These are phyloP conservation scores for Epichloe sp. DNA, from an alignment of 2,329 filamentous ascomycete species.

Conservation along the genomic window DNA sequence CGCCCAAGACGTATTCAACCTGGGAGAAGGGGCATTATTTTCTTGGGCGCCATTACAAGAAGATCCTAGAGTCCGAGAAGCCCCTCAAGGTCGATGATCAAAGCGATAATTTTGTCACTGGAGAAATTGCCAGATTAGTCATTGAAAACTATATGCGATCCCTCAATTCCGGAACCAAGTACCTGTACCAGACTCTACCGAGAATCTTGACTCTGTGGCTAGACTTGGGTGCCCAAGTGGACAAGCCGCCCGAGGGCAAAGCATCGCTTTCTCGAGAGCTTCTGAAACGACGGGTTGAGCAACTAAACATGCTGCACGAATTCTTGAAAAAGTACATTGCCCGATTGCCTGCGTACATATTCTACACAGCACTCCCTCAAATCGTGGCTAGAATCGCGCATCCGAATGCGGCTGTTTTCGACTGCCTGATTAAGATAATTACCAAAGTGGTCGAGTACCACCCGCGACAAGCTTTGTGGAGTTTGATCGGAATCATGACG, in stretches of 20 bases:
- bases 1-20: conserved; percentile 52
- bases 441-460: conserved; percentile 75
- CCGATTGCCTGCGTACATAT: conserved; percentile 60
- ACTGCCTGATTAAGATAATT: conserved; percentile 66
- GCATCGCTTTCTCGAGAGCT: conserved; percentile 39
- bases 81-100: conserved; percentile 63
- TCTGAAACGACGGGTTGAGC: conserved; percentile 43
- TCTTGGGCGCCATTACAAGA: conserved; percentile 93
- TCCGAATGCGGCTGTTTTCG: conserved; percentile 63
- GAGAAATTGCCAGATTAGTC: conserved; percentile 75
- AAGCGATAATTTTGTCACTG: conserved; percentile 60
- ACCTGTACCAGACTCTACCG: conserved; percentile 87
- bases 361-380: conserved; percentile 76
- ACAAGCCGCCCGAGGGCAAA: conserved; percentile 45
- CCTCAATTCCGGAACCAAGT: conserved; percentile 80
- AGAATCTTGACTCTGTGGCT: conserved; percentile 89
- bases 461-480: conserved; percentile 87
- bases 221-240: conserved; percentile 68
- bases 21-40: conserved; percentile 99
- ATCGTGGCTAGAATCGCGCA: conserved; percentile 94
- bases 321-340: conserved; percentile 70
- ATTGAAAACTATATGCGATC: conserved; percentile 90
- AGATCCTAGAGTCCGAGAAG: conserved; percentile 82
- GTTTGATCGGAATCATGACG: conserved; percentile 74
- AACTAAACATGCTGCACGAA: conserved; percentile 56